Percentiles rank a stretch among this genome's conserved stretches.
phyloP scores from a whole-genome alignment of 768 basidiomycete species.

The Stropharia rugosoannulata region DNA sequence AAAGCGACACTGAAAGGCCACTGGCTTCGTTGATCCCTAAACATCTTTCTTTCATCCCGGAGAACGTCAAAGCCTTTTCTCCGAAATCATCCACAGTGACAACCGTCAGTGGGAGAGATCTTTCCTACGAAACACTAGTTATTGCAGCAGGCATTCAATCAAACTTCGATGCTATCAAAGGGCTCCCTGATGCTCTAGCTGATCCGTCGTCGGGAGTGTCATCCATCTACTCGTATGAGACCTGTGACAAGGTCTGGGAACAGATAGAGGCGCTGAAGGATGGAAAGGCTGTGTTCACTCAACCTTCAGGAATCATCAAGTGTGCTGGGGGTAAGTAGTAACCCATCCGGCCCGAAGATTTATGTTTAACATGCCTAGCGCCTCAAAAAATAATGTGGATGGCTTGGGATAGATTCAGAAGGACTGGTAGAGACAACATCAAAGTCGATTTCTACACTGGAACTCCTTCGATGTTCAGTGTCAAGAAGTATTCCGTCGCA shows the following conservation, averaged over 20 bases:
- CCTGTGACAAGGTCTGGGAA: slow-evolving; percentile 86
- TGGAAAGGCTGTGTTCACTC: slow-evolving; percentile 92
- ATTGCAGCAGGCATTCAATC: slow-evolving; percentile 88
- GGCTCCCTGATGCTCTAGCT: slow-evolving; percentile 74
- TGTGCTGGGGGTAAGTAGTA: slow-evolving; percentile 75
- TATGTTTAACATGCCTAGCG: slow-evolving; percentile 36
- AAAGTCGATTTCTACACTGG: slow-evolving; percentile 83
- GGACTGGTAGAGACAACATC: slow-evolving; percentile 57
- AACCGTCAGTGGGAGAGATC: slow-evolving; percentile 64
- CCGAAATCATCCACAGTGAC: slow-evolving; percentile 74
- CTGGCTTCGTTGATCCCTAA: slow-evolving; percentile 72
- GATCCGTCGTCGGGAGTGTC: slow-evolving; percentile 81
- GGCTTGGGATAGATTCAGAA: slow-evolving; percentile 82
- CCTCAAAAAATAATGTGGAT: slow-evolving; percentile 97
- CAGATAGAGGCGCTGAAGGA: slow-evolving; percentile 74
- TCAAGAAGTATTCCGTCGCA: slow-evolving; percentile 93
- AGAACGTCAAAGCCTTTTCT: slow-evolving; percentile 72
- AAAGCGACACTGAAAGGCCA: slow-evolving; percentile 64
- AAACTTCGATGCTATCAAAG: slow-evolving; percentile 77
- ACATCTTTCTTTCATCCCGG: slow-evolving; percentile 68
- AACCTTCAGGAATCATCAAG: slow-evolving; percentile 90
- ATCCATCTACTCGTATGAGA: slow-evolving; percentile 88
- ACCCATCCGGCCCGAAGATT: background rate
- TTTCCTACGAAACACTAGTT: slow-evolving; percentile 84
- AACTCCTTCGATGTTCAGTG: slow-evolving; percentile 94